Evolutionary conservation across 768 basidiomycete genomes (phyloP).

Genomic region (Kwoniella newhampshirensis): DNA sequence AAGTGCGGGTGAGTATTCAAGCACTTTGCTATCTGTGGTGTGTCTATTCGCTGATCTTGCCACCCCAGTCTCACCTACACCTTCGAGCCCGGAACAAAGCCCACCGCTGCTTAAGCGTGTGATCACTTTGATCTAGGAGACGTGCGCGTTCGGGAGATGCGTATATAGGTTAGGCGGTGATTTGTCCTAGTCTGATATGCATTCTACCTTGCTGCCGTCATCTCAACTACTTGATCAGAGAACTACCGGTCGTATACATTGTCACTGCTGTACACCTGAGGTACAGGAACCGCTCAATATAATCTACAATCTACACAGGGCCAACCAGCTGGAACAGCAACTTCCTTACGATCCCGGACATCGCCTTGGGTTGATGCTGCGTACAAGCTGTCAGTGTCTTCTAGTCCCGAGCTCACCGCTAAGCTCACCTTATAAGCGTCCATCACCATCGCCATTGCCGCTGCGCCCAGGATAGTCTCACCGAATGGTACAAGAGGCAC

Average conservation of each 20-base stretch:
- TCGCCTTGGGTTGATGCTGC: slow-evolving; percentile 47
- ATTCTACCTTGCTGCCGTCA: no score
- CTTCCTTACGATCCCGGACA: slow-evolving; percentile 44
- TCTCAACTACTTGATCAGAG: not conserved
- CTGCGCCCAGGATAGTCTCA: slow-evolving; percentile 60
- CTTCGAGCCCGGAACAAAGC: slow-evolving; percentile 53
- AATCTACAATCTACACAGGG: slow-evolving; percentile 23
- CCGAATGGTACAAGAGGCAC: slow-evolving; percentile 59
- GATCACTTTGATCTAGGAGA: not conserved
- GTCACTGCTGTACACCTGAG: no score
- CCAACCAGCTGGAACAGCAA: slow-evolving; percentile 50
- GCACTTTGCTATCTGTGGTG: not conserved
- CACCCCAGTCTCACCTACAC: slow-evolving; percentile 50
- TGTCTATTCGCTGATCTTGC: not conserved
- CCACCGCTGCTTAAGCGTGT: slow-evolving; percentile 40
- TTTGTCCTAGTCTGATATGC: no score
- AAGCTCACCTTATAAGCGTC: slow-evolving; percentile 55
- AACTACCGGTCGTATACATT: not conserved
- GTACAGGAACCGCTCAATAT: no score
- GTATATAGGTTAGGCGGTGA: no score
- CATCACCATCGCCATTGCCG: slow-evolving; percentile 92
- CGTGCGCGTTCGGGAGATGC: not conserved
- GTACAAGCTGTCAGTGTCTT: no score
- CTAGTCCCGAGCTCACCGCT: not conserved
- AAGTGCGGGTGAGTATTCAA: slow-evolving; percentile 46